Evolutionary conservation across 164 flowering plant genomes (phyloP), one percentile per base, ranked within the genome.

Genomic region (Vitis labrusca): DNA sequence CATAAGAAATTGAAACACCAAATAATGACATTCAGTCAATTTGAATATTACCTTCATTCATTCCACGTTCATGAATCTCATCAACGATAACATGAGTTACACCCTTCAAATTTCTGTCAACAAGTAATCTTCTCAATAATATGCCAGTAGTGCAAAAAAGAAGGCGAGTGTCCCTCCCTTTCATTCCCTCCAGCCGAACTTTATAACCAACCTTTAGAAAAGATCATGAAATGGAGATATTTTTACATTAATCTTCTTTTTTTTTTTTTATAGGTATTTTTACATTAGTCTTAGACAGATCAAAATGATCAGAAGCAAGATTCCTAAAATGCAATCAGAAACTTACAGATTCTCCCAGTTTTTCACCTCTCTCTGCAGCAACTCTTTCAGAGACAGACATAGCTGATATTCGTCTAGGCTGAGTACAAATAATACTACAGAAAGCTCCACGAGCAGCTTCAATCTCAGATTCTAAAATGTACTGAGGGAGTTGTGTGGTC

Each of bases 1-100:
- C n/a, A 67, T 59, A 37, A 77, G 63, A 9, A 59, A 19, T 63
- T 44, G 3, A 75, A 10, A 53, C 14, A 29, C 3, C 23, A 50
- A 56, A 69, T 19, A 69, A 67, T 19, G 69, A 55, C 30, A 5
- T 8, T 12, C 9, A 52, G 68, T 3, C 50, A 72, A 58, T 5
- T 32, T 30, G 32, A 74, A 6, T 14, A 27, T 47, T 69, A 91
- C 99, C 99, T 91, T 96, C 99, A 88, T 96, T 96, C 91, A 96
- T 96, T 57, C 99, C 99, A 85, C 98, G 98, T 73, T 96, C 99
- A 79, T 96, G 98, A 75, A 96, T 93, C 82, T 96, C 99, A 81
- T 96, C 99, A 59, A 96, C 95, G 72, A 96, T 85, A 67, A 96
- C 97, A 86, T 96, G 99, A 71, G 90, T 87, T 58, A 92, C 89